phyloP scores from a whole-genome alignment of 805 yeast genomes.

The Wickerhamiella musiphila region DNA sequence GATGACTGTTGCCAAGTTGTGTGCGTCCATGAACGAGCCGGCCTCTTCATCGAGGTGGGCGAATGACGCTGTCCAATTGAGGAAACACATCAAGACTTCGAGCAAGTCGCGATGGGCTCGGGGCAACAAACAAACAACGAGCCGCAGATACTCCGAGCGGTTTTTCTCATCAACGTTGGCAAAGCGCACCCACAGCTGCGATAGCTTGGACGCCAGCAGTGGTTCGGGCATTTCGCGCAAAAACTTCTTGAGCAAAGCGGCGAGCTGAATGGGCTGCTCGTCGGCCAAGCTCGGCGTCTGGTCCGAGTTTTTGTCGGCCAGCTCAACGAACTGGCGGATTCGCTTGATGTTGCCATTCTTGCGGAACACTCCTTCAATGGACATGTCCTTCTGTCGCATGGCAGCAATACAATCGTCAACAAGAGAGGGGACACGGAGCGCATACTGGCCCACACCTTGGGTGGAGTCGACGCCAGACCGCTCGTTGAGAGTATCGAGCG shows the following conservation, averaged over 20 bases:
- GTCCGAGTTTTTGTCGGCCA: slow-evolving; percentile 56
- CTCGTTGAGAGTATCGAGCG: slow-evolving; percentile 48
- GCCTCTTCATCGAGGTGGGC: slow-evolving; percentile 80
- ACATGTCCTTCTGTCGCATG: slow-evolving; percentile 78
- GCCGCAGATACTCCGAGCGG: slow-evolving; percentile 13
- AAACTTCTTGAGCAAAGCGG: slow-evolving; percentile 83
- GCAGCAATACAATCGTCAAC: slow-evolving; percentile 75
- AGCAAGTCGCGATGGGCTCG: slow-evolving; percentile 63
- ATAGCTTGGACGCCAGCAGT: slow-evolving; percentile 54
- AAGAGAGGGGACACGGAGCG: slow-evolving; percentile 64
- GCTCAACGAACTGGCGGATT: slow-evolving; percentile 52
- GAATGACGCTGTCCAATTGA: slow-evolving; percentile 92
- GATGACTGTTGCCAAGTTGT: slow-evolving; percentile 85
- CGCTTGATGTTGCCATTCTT: slow-evolving; percentile 88
- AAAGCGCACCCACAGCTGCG: slow-evolving; percentile 55
- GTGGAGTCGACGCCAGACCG: slow-evolving; percentile 71
- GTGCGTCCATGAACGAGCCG: slow-evolving; percentile 91
- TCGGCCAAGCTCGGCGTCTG: slow-evolving; percentile 49
- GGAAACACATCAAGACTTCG: slow-evolving; percentile 70
- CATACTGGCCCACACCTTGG: slow-evolving; percentile 58
- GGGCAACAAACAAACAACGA: slow-evolving; percentile 67
- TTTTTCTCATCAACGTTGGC: slow-evolving; percentile 18
- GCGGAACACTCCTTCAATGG: slow-evolving; percentile 88
- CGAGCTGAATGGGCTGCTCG: slow-evolving; percentile 80
- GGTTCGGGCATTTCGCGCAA: slow-evolving; percentile 88